Evolutionary conservation across 2,329 filamentous ascomycete genomes (phyloP), one percentile per base, ranked within the genome.

Genomic region (Aspergillus puulaauensis): DNA sequence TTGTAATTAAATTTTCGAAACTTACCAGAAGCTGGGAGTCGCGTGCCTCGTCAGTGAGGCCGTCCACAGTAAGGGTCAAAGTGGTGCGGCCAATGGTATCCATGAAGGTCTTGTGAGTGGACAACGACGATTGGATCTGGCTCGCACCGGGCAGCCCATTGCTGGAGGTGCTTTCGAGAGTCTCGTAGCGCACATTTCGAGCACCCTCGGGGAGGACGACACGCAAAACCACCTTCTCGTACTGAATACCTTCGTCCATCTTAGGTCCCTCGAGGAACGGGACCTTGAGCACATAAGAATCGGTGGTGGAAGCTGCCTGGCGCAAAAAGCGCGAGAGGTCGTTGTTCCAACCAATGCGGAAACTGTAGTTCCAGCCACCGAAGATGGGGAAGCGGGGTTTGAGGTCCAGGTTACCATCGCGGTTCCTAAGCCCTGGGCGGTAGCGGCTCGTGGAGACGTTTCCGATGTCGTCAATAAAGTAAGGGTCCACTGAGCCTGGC

Each of bases 331-430:
- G 85, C 68, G 86, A 86, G 27, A 96, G 82, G 64, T 96, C 86
- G 52, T 90, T 88, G 78, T 98, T 96, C 95, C 95, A 99, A 65
- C 95, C 95, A 57, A 98, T 87, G 58, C 90, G 91, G 81, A 98
- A 99, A 64, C 90, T 95, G 77, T 97, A 98, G 77, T 96, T 96
- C 95, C 95, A 99, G 60, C 91, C 92, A 59, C 95, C 95, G 69
- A 97, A 99, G 23, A 99, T 75, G n/a, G 95, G 95, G 75, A 96
- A 99, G 52, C 95, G 86, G 19, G 95, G 95, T 81, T 93, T 95
- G 62, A 97, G 82, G 75, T 97, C 93, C 27, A 99, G 83, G 43
- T 89, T 79, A n/a, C 90, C 89, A 75, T 93, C 90, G 21, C 89
- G 86, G 72, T 83, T 85, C 65, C 82, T 86, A 61, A 68, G 69